Evolutionary conservation across 2,329 filamentous ascomycete species (phyloP), one percentile per base, ranked within the genome.

Genomic region (Arthroderma sp.): DNA sequence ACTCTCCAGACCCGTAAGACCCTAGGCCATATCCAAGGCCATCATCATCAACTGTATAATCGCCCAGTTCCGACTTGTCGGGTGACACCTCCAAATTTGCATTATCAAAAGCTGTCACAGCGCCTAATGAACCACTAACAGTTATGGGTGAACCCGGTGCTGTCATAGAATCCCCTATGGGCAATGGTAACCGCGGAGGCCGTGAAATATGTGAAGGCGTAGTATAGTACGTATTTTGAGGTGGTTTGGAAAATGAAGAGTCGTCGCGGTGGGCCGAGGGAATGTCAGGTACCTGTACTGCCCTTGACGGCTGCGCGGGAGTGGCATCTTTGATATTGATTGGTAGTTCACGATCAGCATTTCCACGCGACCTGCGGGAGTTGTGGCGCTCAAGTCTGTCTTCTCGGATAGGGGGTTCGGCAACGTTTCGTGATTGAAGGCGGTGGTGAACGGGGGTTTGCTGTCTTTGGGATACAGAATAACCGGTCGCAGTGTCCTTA

Each of bases 91-190:
- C 63, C 34, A 69, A 15, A 38, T 38, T 38, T 29, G 44, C 31
- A 32, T 42, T 47, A 42, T 50, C 71, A 50, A 51, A 44, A 32
- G 43, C 41, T 22, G 47, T 38, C n/a, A 44, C 53, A 45, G 58
- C 55, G 59, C 86, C 82, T 29, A 80, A 72, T 1, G 86, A 76
- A 30, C 45, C 48, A 36, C 42, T 50, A 5, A 82, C 78, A 50
- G 89, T 77, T 51, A 94, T 89, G 44, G 89, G 89, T 38, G 88
- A 95, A 28, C 88, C 88, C 1, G 89, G 89, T 1, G 83, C 86
- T 55, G 91, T 82, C 9, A 84, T 75, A 61, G 94, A 87, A 69
- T 95, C 86, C 56, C 93, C 87, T 56, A 96, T 95, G 44, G 89
- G 88, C 48, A 96, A 76, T 47, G 89, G 89, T 56, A 96, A 71